Evolutionary conservation across 345 rosid genomes (phyloP).

Genomic region (Eucalyptus curtisii): DNA sequence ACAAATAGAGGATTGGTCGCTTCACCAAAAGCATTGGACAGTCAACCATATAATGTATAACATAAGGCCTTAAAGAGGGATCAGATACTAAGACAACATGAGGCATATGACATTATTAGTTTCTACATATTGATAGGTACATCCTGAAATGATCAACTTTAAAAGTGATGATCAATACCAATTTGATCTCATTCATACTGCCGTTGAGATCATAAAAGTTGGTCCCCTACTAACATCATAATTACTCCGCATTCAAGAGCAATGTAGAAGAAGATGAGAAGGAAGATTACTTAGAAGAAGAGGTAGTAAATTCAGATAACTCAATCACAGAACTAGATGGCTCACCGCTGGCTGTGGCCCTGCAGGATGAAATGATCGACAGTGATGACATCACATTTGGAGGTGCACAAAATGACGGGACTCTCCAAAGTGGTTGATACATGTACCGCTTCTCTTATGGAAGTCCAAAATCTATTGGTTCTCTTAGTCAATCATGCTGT

Average conservation of each 20-base stretch:
- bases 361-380: background rate
- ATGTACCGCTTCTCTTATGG: background rate
- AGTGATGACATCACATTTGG: no score
- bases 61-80: background rate
- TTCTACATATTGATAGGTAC: no score
- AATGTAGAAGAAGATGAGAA: background rate
- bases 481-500: background rate
- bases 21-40: background rate
- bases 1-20: no score
- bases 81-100: background rate
- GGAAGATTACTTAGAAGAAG: background rate
- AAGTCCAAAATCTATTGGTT: background rate
- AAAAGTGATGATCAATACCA: background rate
- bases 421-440: background rate
- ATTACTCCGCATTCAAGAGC: background rate
- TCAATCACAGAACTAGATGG: background rate
- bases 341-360: background rate
- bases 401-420: no score
- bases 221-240: background rate
- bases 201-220: background rate
- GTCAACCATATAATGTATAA: background rate
- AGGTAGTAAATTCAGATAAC: background rate
- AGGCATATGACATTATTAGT: background rate
- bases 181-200: background rate
- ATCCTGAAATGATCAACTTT: background rate